Evolutionary conservation across 2,329 filamentous ascomycete species (phyloP), one percentile per base, ranked within the genome.

Genomic region (Calcarisporium arbuscula): DNA sequence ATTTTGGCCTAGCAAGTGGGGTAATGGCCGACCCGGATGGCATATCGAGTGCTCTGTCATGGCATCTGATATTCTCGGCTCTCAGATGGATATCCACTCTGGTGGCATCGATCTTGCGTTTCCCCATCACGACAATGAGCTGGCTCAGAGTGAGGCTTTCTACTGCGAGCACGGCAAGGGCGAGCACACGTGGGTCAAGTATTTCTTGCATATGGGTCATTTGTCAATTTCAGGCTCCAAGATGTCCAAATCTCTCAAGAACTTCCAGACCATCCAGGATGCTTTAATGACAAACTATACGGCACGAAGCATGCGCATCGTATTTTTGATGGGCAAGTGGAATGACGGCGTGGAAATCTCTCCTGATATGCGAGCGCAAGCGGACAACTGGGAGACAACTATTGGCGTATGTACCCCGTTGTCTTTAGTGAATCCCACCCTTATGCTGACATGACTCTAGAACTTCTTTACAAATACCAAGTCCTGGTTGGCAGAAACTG

Each of bases 1-100:
- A 1, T 84, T 77, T 45, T 96, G 90, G 90, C 70, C 79, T 5
- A 92, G 84, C 48, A 79, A 80, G 4, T 96, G 90, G 89, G 88
- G 90, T 5, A 71, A 80, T 36, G 89, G 89, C 5, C 72, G 90
- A 28, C 90, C 90, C 1, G 90, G 90, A 14, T 96, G 90, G 90
- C 90, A 95, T 54, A 95, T 95, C 51, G 89, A 95, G 64, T 95
- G 90, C 77, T 89, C 83, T 2, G 88, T 88, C 12, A 95, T 96
- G 90, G 88, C 89, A 1, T 90, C 85, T 3, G 85, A 89, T 44
- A 74, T 88, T n/a, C 66, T 96, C 2, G 89, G 89, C 5, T 71
- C 79, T 19, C 74, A 81, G 41, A 88, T 96, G 68, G 90, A 96
- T 56, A 85, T 95, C 35, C 90, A 95, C 59, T 94, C 86, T 16